Evolutionary conservation across 768 basidiomycete genomes (phyloP).

Genomic region (Rossbeevera mucosa): DNA sequence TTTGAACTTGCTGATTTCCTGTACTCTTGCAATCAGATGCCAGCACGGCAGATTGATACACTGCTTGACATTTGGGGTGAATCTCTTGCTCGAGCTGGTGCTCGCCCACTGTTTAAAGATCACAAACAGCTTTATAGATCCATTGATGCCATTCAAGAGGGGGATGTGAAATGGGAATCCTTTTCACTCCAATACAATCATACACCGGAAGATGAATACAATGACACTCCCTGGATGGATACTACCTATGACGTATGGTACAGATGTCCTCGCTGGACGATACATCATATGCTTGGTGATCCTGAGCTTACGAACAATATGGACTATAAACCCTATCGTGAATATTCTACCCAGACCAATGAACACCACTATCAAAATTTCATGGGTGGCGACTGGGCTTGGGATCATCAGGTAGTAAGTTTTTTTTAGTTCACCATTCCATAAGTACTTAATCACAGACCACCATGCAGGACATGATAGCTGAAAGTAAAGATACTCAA

Average conservation of each 20-base stretch:
- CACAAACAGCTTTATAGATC: background rate
- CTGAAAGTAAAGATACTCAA: no score
- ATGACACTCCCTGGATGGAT: background rate
- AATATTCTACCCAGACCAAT: background rate
- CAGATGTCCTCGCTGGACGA: background rate
- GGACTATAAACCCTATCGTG: background rate
- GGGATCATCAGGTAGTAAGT: background rate
- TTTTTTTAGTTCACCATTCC: no score
- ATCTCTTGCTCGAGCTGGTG: background rate
- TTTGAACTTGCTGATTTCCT: background rate
- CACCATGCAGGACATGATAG: no score
- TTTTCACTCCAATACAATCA: background rate
- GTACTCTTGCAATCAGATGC: background rate
- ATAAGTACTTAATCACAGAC: background rate
- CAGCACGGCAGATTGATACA: background rate
- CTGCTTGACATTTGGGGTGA: background rate
- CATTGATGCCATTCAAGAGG: background rate
- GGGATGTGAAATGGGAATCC: background rate
- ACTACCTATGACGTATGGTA: background rate
- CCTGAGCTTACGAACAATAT: background rate
- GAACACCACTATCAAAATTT: background rate
- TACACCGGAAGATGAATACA: background rate
- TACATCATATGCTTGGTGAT: background rate
- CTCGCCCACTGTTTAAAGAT: background rate
- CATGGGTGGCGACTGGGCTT: conserved; percentile 3